Base-by-base conservation (phyloP, 2,329 filamentous ascomycete species). In the Pezicula rhizophila region DNA sequence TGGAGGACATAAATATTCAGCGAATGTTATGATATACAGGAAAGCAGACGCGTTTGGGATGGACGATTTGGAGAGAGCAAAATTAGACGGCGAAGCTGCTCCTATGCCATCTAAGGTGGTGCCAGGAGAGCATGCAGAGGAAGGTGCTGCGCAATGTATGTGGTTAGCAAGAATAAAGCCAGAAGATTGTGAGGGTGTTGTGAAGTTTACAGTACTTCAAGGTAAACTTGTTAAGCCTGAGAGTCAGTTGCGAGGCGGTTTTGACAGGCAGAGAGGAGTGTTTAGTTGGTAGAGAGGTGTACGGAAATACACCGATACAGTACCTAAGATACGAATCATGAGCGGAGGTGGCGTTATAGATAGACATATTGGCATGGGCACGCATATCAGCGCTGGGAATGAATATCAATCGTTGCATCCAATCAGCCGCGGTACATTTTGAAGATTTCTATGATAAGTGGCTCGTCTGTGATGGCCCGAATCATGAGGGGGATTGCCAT, bases 1-100 rank as follows among this genome's bases (percentile, higher is more conserved):
- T 2, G 93, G 93, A 25, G 93, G 93, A 0, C 93, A 99, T 73
- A 96, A 96, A 72, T 97, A 95, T 70, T 84, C 85, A 42, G 93
- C 93, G 25, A 99, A 99, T 61, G 82, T 97, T 59, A 87, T 99
- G 73, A 76, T 99, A 1, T 97, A 99, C 67, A 79, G 93, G 8
- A 77, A 60, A 49, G 52, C 57, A 37, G 55, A 66, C 52, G 64
- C 64, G 5, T 66, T 65, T 52, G 64, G 64, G 7, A 23, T 65
- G 15, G 62, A 65, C 41, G 37, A 50, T 7, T 45, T 64, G 35
- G 56, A 62, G 37, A 52, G 62, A 38, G 61, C 53, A 50, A 68
- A 66, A 46, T 56, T 61, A 12, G 61, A 57, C 41, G 64, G 62
- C 35, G 61, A 64, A 40, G 56, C 57, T 14, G 62, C 60, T 49